Base-by-base conservation (phyloP, 257 asterid genomes). In the Solanum lycopersicoides region DNA sequence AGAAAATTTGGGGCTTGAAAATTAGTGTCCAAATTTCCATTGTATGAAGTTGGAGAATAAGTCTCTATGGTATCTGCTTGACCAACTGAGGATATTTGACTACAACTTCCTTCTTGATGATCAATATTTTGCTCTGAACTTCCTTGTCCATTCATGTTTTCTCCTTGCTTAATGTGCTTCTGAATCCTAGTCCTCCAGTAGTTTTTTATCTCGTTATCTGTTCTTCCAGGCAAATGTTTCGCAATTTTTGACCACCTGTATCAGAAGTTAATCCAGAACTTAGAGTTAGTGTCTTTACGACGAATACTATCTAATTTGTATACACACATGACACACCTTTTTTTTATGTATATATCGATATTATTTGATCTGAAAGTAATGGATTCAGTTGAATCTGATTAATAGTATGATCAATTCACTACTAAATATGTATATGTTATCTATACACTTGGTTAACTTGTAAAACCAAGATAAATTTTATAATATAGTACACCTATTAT, bases 201-300 rank as follows among this genome's bases (percentile, higher is more conserved):
- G 28, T 96, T 96, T 87, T 96, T 96, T 89, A 96, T 96, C 45
- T 96, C 99, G 14, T 96, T 96, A 75, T 96, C 99, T 3, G 98
- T 96, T 89, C 99, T 94, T 87, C 99, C 99, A 0, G 99, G 98
- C 20, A 96, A 82, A 86, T 96, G 98, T 85, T 96, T 96, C 0
- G 98, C 99, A 12, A 96, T 96, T 92, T 96, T 96, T 28, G 99
- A 96, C 99, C 99, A 95, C 95, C 99, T 96, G 2, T 50, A 32
- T 2, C 3, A 80, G 0, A 47, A 16, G 3, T 1, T 0, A 32
- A 3, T 50, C n/a, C 30, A 28, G 7, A 1, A 18, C 50, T 47
- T 80, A 11, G 66, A 79, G 69, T 80, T 30, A 11, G 44, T 47
- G 4, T 23, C 11, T 42, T 12, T 76, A 42, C 0, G 16, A 39